Percentiles rank a stretch among this genome's conserved stretches.
phyloP scores from a whole-genome alignment of 2,329 filamentous ascomycete genomes.

The Colletotrichum godetiae region DNA sequence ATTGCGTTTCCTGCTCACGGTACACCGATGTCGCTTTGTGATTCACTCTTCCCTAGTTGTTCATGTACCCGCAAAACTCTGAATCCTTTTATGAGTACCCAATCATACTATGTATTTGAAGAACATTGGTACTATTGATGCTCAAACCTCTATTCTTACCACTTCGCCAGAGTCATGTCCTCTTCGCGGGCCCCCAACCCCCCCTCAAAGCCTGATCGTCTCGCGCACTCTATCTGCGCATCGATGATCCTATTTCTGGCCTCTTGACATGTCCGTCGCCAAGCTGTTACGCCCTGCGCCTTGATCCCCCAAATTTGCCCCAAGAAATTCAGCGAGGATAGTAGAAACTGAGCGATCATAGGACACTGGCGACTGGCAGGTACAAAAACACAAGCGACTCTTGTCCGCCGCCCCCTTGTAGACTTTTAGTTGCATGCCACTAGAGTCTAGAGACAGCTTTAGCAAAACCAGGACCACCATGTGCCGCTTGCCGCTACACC shows the following conservation, averaged over 20 bases:
- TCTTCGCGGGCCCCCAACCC: not conserved
- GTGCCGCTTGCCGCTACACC: not conserved
- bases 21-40: not conserved
- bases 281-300: not conserved
- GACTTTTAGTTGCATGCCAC: constrained; percentile 1
- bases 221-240: constrained; percentile 24
- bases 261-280: not conserved
- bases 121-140: not conserved
- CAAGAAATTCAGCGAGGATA: not conserved
- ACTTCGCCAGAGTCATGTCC: not conserved
- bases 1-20: not conserved
- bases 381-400: not conserved
- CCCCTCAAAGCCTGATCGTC: not conserved
- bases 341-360: not conserved
- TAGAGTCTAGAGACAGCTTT: not conserved
- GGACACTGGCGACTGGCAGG: not conserved
- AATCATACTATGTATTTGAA: not conserved
- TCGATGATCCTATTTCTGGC: constrained; percentile 20
- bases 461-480: constrained; percentile 8
- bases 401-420: not conserved
- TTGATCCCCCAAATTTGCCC: not conserved
- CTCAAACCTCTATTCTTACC: not conserved
- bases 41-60: not conserved
- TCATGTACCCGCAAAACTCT: not conserved
- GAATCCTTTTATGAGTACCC: not conserved